Percentiles rank a stretch among this genome's conserved stretches.
Evolutionary conservation across 2,329 filamentous ascomycete genomes (phyloP).

Genomic region (Myriosclerotinia curreyana): DNA sequence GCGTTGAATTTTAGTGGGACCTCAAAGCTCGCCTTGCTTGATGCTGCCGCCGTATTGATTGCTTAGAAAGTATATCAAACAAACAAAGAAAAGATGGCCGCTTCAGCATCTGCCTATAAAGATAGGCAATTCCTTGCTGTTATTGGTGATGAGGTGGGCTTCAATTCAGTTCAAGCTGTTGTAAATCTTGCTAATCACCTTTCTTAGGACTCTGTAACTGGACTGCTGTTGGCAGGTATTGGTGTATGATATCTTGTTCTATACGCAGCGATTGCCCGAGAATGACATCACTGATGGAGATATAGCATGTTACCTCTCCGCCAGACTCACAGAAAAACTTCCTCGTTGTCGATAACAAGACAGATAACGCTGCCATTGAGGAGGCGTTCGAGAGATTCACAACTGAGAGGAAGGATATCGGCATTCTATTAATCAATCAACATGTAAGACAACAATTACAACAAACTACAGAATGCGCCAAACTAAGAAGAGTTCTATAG

Average conservation of each 20-base stretch:
- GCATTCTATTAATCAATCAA: constrained; percentile 95
- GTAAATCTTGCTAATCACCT: constrained; percentile 25
- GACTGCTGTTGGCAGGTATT: constrained; percentile 89
- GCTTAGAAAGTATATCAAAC: constrained; percentile 21
- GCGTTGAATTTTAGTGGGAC: constrained; percentile 15
- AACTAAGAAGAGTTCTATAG: constrained; percentile 46
- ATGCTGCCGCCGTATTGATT: constrained; percentile 18
- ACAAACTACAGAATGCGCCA: neutral
- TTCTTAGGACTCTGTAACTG: constrained; percentile 86
- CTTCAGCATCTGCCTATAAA: constrained; percentile 60
- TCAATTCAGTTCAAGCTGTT: constrained; percentile 5
- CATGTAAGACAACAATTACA: constrained; percentile 59
- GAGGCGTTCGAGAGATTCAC: constrained; percentile 87
- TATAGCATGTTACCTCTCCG: constrained; percentile 82
- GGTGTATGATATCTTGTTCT: constrained; percentile 60
- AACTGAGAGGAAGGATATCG: constrained; percentile 89
- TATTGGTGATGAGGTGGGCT: constrained; percentile 85
- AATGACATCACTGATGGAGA: constrained; percentile 24
- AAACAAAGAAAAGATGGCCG: constrained; percentile 49
- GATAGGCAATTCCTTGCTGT: constrained; percentile 96
- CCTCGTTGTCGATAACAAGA: constrained; percentile 92
- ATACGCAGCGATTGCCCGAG: neutral
- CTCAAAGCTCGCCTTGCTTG: constrained; percentile 21
- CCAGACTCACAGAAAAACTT: constrained; percentile 96
- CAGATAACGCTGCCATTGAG: constrained; percentile 83